phyloP scores from a whole-genome alignment of 2,329 filamentous ascomycete genomes.

The Penicillium fuscoglaucum region DNA sequence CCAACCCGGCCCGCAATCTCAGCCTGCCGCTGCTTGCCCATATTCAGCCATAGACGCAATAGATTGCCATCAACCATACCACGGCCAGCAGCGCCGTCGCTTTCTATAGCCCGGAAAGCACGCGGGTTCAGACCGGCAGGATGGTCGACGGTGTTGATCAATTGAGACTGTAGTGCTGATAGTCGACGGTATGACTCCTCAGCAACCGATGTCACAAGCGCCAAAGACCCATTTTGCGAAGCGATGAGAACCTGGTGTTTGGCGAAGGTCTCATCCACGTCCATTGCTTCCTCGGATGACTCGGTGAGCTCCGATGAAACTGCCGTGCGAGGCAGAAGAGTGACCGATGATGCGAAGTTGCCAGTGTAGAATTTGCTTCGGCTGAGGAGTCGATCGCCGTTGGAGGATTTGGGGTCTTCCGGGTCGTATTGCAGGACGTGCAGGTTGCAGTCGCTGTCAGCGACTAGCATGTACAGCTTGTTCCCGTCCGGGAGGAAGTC shows the following conservation, averaged over 20 bases:
- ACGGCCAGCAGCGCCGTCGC: slow-evolving; percentile 54
- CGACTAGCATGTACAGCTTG: slow-evolving; percentile 77
- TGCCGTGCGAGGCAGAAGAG: slow-evolving; percentile 70
- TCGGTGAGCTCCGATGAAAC: slow-evolving; percentile 44
- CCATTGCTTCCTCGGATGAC: slow-evolving; percentile 42
- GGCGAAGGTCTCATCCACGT: slow-evolving; percentile 35
- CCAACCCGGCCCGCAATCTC: slow-evolving; percentile 77
- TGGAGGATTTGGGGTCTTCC: slow-evolving; percentile 90
- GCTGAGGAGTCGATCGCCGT: slow-evolving; percentile 83
- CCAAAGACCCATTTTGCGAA: slow-evolving; percentile 73
- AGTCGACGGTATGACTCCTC: slow-evolving; percentile 83
- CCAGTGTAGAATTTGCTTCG: slow-evolving; percentile 85
- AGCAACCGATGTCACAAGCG: slow-evolving; percentile 72
- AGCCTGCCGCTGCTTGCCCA: slow-evolving; percentile 67
- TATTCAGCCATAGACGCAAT: slow-evolving; percentile 71
- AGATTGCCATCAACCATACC: slow-evolving; percentile 78
- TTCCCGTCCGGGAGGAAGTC: slow-evolving; percentile 87
- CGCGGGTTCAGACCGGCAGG: slow-evolving; percentile 80
- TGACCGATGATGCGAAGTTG: slow-evolving; percentile 72
- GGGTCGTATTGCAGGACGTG: slow-evolving; percentile 93
- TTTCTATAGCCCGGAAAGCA: slow-evolving; percentile 65
- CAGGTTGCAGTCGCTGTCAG: slow-evolving; percentile 81
- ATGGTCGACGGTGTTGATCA: slow-evolving; percentile 73
- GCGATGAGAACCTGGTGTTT: slow-evolving; percentile 64
- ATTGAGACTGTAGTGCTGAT: slow-evolving; percentile 74